Percentiles rank a stretch among this genome's conserved stretches.
Evolutionary conservation across 2,329 filamentous ascomycete genomes (phyloP).

Genomic region (Thielaviopsis musarum): DNA sequence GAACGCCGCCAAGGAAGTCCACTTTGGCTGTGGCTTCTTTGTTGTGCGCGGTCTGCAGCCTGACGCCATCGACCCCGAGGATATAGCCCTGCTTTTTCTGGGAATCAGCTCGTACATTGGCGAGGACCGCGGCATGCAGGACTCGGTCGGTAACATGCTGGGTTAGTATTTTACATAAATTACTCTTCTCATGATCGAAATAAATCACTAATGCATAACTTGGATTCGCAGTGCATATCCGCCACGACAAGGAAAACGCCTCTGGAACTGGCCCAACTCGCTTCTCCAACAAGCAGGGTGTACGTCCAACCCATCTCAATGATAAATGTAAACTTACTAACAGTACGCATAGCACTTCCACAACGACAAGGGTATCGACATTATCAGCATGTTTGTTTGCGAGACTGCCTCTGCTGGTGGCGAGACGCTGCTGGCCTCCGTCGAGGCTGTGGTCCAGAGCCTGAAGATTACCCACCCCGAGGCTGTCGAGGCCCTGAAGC

Average conservation of each 20-base stretch:
- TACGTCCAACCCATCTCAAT: constrained; percentile 16
- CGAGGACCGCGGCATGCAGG: constrained; percentile 33
- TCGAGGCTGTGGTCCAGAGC: constrained; percentile 26
- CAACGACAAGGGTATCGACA: constrained; percentile 32
- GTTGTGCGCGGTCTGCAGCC: constrained; percentile 37
- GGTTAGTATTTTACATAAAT: constrained; percentile 20
- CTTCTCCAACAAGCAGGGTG: constrained; percentile 29
- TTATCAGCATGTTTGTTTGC: constrained; percentile 31
- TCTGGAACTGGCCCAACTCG: constrained; percentile 26
- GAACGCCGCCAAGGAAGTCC: constrained; percentile 21
- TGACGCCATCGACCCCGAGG: constrained; percentile 29
- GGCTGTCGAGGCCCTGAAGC: constrained; percentile 21
- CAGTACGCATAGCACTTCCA: constrained; percentile 17
- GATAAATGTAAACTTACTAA: not conserved
- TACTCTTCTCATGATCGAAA: no score
- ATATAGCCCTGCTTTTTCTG: constrained; percentile 39
- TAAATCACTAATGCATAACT: not conserved
- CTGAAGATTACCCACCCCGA: constrained; percentile 23
- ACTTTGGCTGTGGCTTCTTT: constrained; percentile 31
- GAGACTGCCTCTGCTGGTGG: constrained; percentile 27
- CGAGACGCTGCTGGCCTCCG: constrained; percentile 27
- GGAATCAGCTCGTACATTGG: constrained; percentile 40
- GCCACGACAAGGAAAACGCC: constrained; percentile 28
- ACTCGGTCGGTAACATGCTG: constrained; percentile 29
- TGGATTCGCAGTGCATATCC: constrained; percentile 21